Percentiles rank a stretch among this genome's conserved stretches.
phyloP scores from a whole-genome alignment of 2,329 filamentous ascomycete species.

The Tolypocladium endophyticum region DNA sequence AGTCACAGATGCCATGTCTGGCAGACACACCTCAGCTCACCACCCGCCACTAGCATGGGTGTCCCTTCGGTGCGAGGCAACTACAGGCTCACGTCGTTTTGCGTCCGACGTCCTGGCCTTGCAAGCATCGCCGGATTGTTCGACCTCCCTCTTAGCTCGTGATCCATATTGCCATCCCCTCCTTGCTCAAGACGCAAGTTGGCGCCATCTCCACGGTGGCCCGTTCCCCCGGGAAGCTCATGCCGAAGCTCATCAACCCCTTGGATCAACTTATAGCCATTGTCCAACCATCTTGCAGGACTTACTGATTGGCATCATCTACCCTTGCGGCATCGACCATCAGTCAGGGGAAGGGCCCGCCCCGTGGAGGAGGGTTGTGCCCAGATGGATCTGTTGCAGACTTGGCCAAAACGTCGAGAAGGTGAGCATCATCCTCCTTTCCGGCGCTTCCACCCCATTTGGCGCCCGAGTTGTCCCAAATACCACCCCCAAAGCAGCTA shows the following conservation, averaged over 20 bases:
- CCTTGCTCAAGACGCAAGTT: constrained; percentile 1
- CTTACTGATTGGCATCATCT: constrained; percentile 5
- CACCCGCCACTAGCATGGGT: constrained; percentile 9
- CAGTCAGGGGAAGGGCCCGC: constrained; percentile 10
- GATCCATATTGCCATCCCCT: background rate
- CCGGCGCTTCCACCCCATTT: background rate
- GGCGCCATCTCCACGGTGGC: constrained; percentile 1
- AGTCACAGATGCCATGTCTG: constrained; percentile 14
- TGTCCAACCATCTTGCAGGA: constrained; percentile 19
- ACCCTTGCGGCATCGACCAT: constrained; percentile 4
- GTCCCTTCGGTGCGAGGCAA: constrained; percentile 1
- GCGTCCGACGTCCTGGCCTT: constrained; percentile 1
- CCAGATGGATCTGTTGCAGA: constrained; percentile 4
- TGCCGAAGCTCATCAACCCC: constrained; percentile 1
- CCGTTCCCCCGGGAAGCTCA: background rate
- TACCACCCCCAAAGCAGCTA: background rate
- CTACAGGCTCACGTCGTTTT: constrained; percentile 11
- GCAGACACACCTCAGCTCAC: constrained; percentile 23
- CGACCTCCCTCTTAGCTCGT: background rate
- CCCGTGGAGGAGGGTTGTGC: constrained; percentile 6
- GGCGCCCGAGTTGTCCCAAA: background rate
- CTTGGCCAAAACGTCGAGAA: background rate
- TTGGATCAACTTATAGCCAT: constrained; percentile 6
- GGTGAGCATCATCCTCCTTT: background rate
- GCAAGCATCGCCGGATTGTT: constrained; percentile 1